Evolutionary conservation across 192 early-diverging fungal genomes (phyloP), one percentile per base, ranked within the genome.

Genomic region (Podila clonocystis): DNA sequence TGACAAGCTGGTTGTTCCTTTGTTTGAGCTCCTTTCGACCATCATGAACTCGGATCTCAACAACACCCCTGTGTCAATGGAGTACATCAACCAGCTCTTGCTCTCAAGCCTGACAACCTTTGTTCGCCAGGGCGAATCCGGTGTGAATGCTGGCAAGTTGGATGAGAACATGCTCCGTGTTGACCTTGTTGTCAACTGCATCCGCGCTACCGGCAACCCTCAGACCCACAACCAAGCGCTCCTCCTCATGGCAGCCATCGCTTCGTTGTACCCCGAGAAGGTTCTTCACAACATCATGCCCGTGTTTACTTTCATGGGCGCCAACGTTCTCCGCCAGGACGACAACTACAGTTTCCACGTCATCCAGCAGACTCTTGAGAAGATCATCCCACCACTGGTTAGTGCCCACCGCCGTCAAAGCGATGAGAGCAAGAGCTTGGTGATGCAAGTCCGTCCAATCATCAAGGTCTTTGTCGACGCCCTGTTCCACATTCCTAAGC

Each of bases 271-370:
- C 73, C 94, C 98, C 5, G 91, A 96, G 41, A 86, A 86, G 61
- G 97, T 99, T 6, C 85, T 99, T 26, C 88, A 94, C 68, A 94
- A 96, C 83, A 93, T 96, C 61, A 98, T 99, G 93, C 95, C 96
- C 24, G 91, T 98, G 29, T 99, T 99, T 74, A 99, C 96, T 15
- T 98, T 98, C 75, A 97, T 99, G 97, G 97, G 97, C 20, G 95
- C 94, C 52, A 98, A 95, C 67, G 93, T 96, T 2, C 70, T 99
- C 68, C 91, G 93, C n/a, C 96, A 96, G 82, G 97, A 99, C 83
- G 97, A 99, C 82, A 93, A 94, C 74, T 99, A 96, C 87, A 95
- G 91, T 73, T 97, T 97, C 91, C 92, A 94, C 59, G 95, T 98
- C 7, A 98, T 99, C 69, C 92, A 95, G 65, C 91, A 93, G 76